Evolutionary conservation across 2,329 filamentous ascomycete genomes (phyloP).

Genomic region (Tolypocladium pustulatum): DNA sequence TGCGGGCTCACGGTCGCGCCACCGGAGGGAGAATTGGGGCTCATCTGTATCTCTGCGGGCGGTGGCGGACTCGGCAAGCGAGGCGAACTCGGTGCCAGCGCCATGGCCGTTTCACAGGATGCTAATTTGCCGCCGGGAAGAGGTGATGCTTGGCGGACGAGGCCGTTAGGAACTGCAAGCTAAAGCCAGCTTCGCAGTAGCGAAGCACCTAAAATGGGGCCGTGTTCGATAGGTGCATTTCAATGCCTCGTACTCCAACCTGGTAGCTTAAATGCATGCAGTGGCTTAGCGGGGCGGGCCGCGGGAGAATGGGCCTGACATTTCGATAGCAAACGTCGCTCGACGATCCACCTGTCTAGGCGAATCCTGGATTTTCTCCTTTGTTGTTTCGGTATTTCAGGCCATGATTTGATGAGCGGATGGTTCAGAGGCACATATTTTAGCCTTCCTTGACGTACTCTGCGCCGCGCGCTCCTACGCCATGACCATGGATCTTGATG

Average conservation of each 20-base stretch:
- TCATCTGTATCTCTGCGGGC: slow-evolving; percentile 87
- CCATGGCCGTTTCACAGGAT: slow-evolving; percentile 28
- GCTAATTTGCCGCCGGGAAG: neutral
- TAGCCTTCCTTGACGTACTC: neutral
- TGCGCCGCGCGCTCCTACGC: neutral
- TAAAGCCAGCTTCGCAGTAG: slow-evolving; percentile 1
- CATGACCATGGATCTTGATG: slow-evolving; percentile 49
- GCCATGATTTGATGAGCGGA: neutral
- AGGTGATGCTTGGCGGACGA: neutral
- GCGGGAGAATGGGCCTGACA: neutral
- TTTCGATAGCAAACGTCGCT: neutral
- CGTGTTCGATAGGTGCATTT: slow-evolving; percentile 14
- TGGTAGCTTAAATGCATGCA: slow-evolving; percentile 10
- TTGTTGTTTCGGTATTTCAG: neutral
- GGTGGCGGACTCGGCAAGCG: slow-evolving; percentile 91
- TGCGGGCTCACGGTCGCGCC: slow-evolving; percentile 41
- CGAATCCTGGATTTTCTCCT: neutral
- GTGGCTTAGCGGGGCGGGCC: slow-evolving; percentile 7
- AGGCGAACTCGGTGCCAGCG: slow-evolving; percentile 66
- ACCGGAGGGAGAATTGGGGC: slow-evolving; percentile 62
- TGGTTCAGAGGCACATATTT: neutral
- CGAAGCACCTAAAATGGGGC: slow-evolving; percentile 6
- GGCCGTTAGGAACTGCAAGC: slow-evolving; percentile 4
- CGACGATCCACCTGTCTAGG: neutral
- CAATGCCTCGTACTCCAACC: slow-evolving; percentile 2